Conservation (phyloP, 1,139 yeast genomes). For the Pichia sp. region DNA sequence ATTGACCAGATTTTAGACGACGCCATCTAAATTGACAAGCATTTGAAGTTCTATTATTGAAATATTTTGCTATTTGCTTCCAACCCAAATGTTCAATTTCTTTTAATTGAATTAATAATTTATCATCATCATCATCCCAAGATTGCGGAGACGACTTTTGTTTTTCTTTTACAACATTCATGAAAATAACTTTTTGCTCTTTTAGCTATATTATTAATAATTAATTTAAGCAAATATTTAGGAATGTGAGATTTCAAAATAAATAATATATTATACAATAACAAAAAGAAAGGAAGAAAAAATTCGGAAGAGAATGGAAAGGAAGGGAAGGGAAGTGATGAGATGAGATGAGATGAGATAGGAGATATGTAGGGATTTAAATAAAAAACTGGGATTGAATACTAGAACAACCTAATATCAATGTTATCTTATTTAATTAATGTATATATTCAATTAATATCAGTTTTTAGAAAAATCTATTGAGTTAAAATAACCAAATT, state of each 20-base stretch:
- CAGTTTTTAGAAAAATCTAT: too few relatives aligned
- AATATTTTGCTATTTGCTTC: constrained; percentile 25
- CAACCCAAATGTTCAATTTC: constrained; percentile 70
- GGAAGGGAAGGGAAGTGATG: not conserved
- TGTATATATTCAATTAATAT: too few relatives aligned
- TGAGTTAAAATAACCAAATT: too few relatives aligned
- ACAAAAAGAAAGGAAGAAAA: not conserved
- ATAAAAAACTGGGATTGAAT: too few relatives aligned
- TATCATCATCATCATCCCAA: constrained; percentile 74
- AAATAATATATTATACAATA: too few relatives aligned
- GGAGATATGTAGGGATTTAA: not conserved
- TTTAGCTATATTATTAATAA: too few relatives aligned
- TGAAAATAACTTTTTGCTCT: too few relatives aligned
- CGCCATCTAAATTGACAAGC: constrained; percentile 4
- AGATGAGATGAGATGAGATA: not conserved
- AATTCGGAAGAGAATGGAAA: not conserved
- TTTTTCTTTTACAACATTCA: too few relatives aligned
- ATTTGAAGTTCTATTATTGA: constrained; percentile 1
- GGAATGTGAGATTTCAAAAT: too few relatives aligned
- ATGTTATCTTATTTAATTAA: too few relatives aligned
- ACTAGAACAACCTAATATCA: too few relatives aligned
- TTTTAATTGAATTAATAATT: constrained; percentile 58
- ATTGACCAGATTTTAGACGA: constrained; percentile 47
- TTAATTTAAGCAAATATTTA: too few relatives aligned
- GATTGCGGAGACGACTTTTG: constrained; percentile 54